Conservation (phyloP, 129 eudicot species). For the Pittosporum tobira region DNA sequence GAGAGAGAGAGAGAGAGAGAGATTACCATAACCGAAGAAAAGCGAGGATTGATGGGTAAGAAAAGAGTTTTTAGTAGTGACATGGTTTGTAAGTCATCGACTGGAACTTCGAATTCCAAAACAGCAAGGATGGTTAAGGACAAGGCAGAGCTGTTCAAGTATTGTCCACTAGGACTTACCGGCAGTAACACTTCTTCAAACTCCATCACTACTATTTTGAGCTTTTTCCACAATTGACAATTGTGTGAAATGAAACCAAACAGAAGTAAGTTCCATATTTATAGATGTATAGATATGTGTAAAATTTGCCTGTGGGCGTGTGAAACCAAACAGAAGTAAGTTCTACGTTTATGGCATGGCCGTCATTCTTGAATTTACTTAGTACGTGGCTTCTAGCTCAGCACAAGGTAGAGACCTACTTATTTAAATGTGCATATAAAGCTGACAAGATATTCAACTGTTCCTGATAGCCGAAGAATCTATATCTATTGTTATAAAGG, state of each 20-base stretch:
- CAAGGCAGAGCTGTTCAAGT: constrained; percentile 9
- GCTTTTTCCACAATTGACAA: background rate
- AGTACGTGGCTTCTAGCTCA: background rate
- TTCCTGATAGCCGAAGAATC: no score
- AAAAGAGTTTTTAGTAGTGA: background rate
- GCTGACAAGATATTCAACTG: no score
- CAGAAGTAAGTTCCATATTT: background rate
- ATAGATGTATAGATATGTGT: background rate
- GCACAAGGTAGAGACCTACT: background rate
- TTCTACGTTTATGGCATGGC: no score
- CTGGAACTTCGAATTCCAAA: constrained; percentile 10
- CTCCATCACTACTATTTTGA: background rate
- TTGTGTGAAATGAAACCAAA: background rate
- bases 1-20: background rate
- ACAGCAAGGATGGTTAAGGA: constrained; percentile 4
- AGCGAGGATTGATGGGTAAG: background rate
- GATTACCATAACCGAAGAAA: constrained; percentile 30
- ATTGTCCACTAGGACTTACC: constrained; percentile 6
- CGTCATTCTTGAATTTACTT: no score
- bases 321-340: no score
- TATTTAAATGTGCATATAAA: no score
- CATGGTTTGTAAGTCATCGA: background rate
- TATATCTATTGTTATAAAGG: no score
- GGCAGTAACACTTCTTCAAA: constrained; percentile 1
- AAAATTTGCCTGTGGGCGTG: no score